These are phyloP conservation scores for Phialophora chinensis DNA, from an alignment of 2,329 filamentous ascomycete genomes.

Conservation along the genomic window DNA sequence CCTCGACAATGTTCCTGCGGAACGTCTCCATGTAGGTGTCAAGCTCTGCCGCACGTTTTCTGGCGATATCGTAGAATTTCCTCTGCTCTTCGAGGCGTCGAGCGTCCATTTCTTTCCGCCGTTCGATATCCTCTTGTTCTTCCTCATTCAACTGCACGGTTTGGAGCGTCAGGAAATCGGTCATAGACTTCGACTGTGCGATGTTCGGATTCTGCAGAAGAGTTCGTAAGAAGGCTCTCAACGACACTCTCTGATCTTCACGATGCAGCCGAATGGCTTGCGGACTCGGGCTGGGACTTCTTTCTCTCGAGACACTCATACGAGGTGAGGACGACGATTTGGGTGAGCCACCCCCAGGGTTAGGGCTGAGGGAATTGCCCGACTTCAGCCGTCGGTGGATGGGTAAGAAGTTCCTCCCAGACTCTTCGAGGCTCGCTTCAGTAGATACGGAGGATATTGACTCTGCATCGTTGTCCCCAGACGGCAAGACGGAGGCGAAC, in stretches of 20 bases:
- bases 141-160: slow-evolving; percentile 78
- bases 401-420: slow-evolving; percentile 42
- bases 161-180: slow-evolving; percentile 79
- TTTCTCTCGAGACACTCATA: slow-evolving; percentile 29
- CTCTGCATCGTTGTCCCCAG: slow-evolving; percentile 74
- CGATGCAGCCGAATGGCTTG: slow-evolving; percentile 70
- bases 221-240: slow-evolving; percentile 87
- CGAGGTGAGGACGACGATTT: slow-evolving; percentile 35
- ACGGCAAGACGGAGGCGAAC: slow-evolving; percentile 61
- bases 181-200: slow-evolving; percentile 79
- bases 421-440: slow-evolving; percentile 56
- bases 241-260: slow-evolving; percentile 87
- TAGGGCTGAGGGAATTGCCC: slow-evolving; percentile 29
- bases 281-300: slow-evolving; percentile 48
- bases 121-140: slow-evolving; percentile 79
- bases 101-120: slow-evolving; percentile 81
- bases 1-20: slow-evolving; percentile 69
- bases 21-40: slow-evolving; percentile 97
- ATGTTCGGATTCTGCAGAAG: slow-evolving; percentile 84
- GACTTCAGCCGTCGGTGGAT: slow-evolving; percentile 35
- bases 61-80: slow-evolving; percentile 92
- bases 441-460: slow-evolving; percentile 84
- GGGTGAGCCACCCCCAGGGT: slow-evolving; percentile 21
- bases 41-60: slow-evolving; percentile 85
- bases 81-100: slow-evolving; percentile 90